phyloP scores from a whole-genome alignment of 2,329 filamentous ascomycete species.

The Nakataea oryzae region DNA sequence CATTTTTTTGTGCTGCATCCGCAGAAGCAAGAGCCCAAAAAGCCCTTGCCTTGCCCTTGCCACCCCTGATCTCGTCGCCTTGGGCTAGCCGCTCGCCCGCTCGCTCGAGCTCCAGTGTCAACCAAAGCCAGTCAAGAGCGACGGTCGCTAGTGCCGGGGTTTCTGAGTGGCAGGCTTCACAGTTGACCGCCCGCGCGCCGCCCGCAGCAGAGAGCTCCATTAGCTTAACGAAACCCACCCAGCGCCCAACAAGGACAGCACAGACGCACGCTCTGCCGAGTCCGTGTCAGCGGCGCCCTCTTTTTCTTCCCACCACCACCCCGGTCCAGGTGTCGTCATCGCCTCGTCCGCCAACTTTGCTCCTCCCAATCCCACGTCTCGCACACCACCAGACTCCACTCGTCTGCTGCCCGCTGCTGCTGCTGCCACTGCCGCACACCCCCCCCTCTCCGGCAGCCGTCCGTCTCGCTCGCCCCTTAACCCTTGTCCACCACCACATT shows the following conservation, averaged over 20 bases:
- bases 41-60: too few relatives aligned
- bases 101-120: background rate
- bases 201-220: background rate
- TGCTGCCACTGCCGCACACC: background rate
- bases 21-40: background rate
- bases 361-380: background rate
- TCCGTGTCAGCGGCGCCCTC: background rate
- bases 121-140: background rate
- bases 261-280: background rate
- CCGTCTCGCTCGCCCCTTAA: background rate
- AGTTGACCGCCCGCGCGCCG: background rate
- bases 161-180: background rate
- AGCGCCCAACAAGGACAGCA: background rate
- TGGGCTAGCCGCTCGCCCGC: background rate
- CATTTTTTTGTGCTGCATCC: background rate
- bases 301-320: background rate
- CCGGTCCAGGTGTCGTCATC: conserved; percentile 3
- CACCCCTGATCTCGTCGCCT: background rate
- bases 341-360: background rate
- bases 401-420: background rate
- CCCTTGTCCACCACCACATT: background rate
- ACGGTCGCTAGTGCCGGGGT: background rate
- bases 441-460: background rate
- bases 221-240: too few relatives aligned
- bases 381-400: background rate